Conservation (phyloP, 179 eudicot genomes). For the Amaranthus tricolor region DNA sequence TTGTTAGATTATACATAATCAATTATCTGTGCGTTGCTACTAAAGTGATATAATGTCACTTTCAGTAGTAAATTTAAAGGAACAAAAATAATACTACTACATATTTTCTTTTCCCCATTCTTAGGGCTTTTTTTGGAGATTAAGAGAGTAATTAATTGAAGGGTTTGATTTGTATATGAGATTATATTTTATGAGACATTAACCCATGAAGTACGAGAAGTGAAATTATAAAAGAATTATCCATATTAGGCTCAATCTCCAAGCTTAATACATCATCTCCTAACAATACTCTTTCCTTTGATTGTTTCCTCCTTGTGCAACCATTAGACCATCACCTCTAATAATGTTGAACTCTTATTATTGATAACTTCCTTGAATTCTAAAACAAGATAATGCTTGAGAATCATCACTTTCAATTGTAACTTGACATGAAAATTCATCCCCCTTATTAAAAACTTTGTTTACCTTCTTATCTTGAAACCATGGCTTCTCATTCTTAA, state of each 20-base stretch:
- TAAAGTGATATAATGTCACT: too few relatives aligned
- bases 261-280: conserved; percentile 70
- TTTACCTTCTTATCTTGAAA: conserved; percentile 31
- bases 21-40: too few relatives aligned
- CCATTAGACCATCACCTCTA: conserved; percentile 21
- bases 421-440: conserved; percentile 31
- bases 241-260: conserved; percentile 45
- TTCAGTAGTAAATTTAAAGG: too few relatives aligned
- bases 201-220: conserved; percentile 54
- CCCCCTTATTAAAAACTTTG: conserved; percentile 18
- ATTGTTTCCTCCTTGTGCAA: conserved; percentile 41
- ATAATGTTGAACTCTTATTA: conserved; percentile 33
- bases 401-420: conserved; percentile 16
- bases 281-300: conserved; percentile 42
- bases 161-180: too few relatives aligned
- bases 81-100: too few relatives aligned
- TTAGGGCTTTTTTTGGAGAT: too few relatives aligned
- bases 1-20: too few relatives aligned
- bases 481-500: conserved; percentile 31
- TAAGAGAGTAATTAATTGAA: not conserved
- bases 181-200: conserved; percentile 36
- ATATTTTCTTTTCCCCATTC: too few relatives aligned
- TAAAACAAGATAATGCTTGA: conserved; percentile 27
- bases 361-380: conserved; percentile 25
- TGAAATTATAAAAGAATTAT: conserved; percentile 51